These are phyloP conservation scores for Diospyros kaki DNA, from an alignment of 148 eudicot genomes.

Conservation along the genomic window DNA sequence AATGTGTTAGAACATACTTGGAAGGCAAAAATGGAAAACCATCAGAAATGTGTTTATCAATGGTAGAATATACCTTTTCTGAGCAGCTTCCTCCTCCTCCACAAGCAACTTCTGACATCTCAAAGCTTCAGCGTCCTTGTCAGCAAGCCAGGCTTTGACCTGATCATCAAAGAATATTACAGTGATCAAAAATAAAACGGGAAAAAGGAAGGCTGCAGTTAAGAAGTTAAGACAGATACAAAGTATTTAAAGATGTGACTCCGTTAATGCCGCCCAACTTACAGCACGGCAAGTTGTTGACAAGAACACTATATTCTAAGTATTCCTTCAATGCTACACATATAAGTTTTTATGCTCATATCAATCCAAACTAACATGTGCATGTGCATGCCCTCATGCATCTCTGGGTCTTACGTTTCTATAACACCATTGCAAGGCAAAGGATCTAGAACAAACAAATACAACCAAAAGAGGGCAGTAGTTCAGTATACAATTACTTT, in stretches of 20 bases:
- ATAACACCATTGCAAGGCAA: too few relatives aligned
- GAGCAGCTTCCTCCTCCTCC: conserved; percentile 99
- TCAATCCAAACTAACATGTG: neutral
- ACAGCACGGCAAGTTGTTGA: neutral
- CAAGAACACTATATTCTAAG: neutral
- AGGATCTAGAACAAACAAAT: too few relatives aligned
- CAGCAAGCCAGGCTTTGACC: conserved; percentile 94
- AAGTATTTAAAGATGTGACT: neutral
- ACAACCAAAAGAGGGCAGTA: too few relatives aligned
- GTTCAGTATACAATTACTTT: too few relatives aligned
- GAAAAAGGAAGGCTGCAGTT: neutral
- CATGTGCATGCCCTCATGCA: neutral
- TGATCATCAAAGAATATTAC: conserved; percentile 18
- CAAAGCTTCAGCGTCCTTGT: conserved; percentile 93
- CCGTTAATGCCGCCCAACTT: neutral
- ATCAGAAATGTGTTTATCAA: neutral
- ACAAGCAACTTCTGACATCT: conserved; percentile 91
- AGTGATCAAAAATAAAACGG: neutral
- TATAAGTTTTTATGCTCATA: neutral
- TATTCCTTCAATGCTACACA: neutral
- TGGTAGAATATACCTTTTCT: conserved; percentile 54
- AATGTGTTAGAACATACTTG: too few relatives aligned
- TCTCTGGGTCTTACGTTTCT: too few relatives aligned
- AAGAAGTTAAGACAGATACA: neutral
- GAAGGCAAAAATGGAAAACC: neutral